Base-by-base conservation (phyloP, 371 early-diverging fungal genomes). In the Actinomucor elegans region DNA sequence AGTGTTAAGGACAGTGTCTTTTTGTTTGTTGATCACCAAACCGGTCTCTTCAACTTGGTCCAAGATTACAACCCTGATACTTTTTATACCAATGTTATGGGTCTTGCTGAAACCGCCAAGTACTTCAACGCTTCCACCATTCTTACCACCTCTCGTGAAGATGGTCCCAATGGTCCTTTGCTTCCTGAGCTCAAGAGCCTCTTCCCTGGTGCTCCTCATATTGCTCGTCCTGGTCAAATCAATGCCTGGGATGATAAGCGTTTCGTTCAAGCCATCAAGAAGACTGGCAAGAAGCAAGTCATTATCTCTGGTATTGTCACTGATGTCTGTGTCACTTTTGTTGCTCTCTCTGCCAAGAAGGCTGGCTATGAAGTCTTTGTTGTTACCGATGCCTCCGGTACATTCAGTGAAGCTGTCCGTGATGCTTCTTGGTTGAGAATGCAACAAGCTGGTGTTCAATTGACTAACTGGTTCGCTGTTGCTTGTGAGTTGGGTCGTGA, bases 391-490 rank as follows among this genome's bases (percentile, higher is more conserved):
- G 64, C 59, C 5, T 64, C 59, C n/a, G 59, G 59, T 59, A 64
- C 59, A 1, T 64, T 64, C 41, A 38, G 3, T 18, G 34, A 33
- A 10, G 50, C 52, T 14, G 55, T 59, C 14, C 59, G 64, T 23
- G 47, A 48, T 33, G 64, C 67, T 42, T 32, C 67, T 32, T 67
- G 67, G 67, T 47, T 55, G 28, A 52, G 67, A 48, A 67, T 67
- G 67, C 56, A 59, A 48, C 49, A 48, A 31, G 43, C 21, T 42
- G 64, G 59, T 44, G 29, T 58, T 23, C 64, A 64, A 49, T 37
- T 64, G 21, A 24, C 50, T 18, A 64, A 54, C 32, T 64, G 45
- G 32, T 59, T 64, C 26, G 20, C 49, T 59, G 59, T 64, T 59
- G 59, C 51, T 44, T 43, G 48, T 46, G 64, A 64, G 40, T 59